Base-by-base conservation (phyloP, 1,284 basidiomycete genomes). In the Trametes hirsuta region DNA sequence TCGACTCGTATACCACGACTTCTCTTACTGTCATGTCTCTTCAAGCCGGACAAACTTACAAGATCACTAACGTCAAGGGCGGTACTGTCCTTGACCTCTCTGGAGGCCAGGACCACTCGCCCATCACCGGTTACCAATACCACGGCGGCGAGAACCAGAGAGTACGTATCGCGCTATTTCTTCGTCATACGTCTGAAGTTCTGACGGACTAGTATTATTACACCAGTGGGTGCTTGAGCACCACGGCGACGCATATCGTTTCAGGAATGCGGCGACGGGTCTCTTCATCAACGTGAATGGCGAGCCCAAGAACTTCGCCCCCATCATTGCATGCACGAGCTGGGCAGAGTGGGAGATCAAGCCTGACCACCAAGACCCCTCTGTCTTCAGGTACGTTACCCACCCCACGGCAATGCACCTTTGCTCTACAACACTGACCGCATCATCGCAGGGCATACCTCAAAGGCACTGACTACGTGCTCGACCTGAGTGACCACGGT, bases 41-140 rank as follows among this genome's bases (percentile, higher is more conserved):
- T 48, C 44, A 66, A 42, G 58, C 36, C 53, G 68, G 68, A 37
- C 58, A 59, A 35, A 49, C 58, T 2, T 86, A 84, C 74, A 74
- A 66, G 45, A 75, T 87, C 66, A 75, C 69, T 47, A 87, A 87
- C 71, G 75, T 68, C 65, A 79, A 83, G 68, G 73, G 75, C 14
- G 77, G 77, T 4, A 86, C 79, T 5, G 81, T 76, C 41, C 57
- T 85, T 14, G 84, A 86, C 67, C 77, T 86, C 52, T 85, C 83
- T 21, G 83, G 79, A 1, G 72, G 60, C 3, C 40, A 57, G 44
- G 81, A 86, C 65, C 75, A 80, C 57, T 67, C 47, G 14, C 77
- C 81, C 45, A 75, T 86, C 64, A 82, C 81, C 39, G 85, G 85
- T 44, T 84, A 73, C 65, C 67, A 70, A 15, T 70, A 63, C 53